These are phyloP conservation scores for Mucuna pruriens DNA, from an alignment of 306 rosid species.

Conservation along the genomic window DNA sequence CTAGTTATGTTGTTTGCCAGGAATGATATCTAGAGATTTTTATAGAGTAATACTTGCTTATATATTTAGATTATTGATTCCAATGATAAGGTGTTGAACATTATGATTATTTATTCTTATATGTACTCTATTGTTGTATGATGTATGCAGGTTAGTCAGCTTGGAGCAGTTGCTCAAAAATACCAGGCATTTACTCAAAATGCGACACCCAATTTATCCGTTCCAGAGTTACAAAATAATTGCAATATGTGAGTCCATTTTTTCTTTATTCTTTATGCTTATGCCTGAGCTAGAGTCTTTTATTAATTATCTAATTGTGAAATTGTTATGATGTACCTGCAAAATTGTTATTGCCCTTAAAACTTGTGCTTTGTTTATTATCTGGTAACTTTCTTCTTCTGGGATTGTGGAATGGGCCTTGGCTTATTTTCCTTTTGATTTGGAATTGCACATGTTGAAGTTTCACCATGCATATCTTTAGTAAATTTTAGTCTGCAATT, in stretches of 20 bases:
- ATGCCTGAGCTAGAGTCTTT: background rate
- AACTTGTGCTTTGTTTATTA: conserved; percentile 1
- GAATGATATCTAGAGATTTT: conserved; percentile 8
- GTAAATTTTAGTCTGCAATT: background rate
- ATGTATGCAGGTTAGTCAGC: conserved; percentile 83
- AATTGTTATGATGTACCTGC: background rate
- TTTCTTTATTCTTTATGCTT: conserved; percentile 33
- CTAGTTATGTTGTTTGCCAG: background rate
- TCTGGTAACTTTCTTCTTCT: conserved; percentile 1
- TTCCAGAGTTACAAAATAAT: conserved; percentile 95
- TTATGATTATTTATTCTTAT: conserved; percentile 19
- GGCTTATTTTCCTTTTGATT: conserved; percentile 23
- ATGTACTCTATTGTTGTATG: conserved; percentile 39
- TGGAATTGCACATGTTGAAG: background rate
- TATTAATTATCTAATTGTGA: background rate
- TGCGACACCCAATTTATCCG: conserved; percentile 79
- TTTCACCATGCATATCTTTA: background rate
- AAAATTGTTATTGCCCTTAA: background rate
- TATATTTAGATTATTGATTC: background rate
- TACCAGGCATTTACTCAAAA: conserved; percentile 92
- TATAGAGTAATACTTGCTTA: background rate
- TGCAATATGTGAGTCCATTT: conserved; percentile 80
- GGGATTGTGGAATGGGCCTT: background rate
- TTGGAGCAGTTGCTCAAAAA: conserved; percentile 95
- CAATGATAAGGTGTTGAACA: background rate